Base-by-base conservation (phyloP, 2,329 filamentous ascomycete species). In the Cercospora janseana region DNA sequence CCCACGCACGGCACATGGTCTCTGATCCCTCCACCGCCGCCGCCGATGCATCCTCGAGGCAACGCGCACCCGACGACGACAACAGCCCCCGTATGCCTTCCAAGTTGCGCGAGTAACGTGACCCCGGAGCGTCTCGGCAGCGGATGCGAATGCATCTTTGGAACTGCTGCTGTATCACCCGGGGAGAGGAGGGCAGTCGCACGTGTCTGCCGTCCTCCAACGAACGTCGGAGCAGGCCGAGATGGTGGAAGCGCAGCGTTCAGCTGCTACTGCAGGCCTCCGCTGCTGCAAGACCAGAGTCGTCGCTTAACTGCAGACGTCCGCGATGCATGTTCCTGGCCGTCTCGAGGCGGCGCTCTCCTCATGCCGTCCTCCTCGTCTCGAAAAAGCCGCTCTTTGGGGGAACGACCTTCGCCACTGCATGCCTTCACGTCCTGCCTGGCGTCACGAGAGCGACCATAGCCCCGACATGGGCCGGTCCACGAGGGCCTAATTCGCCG, bases 1-100 rank as follows among this genome's bases (percentile, higher is more conserved):
- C 60, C 55, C 44, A 60, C 55, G 49, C 49, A 18, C 40, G 40
- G 37, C 52, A 28, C 7, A n/a, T n/a, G n/a, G n/a, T n/a, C n/a
- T n/a, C n/a, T n/a, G 35, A 44, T 56, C 55, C 43, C 60, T 64
- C 45, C 18, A 43, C 46, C 4, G 16, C 58, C 59, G 24, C 51
- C 49, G 31, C 26, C 48, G 10, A 54, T 50, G 44, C 47, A 56
- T 34, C 51, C 58, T 54, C 64, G 67, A 46, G 41, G 13, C 62
- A 57, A 63, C 46, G 46, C 42, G 44, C 43, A 46, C 37, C 42
- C 27, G 49, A 65, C 24, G 23, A 65, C 24, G 23, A 31, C 37
- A 47, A 50, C 10, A 29, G 46, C 31, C 49, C 50, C 26, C 53
- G 52, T 35, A 50, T 42, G 16, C 51, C 57, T 40, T 49, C 54